Conservation (phyloP, 345 rosid genomes). For the Turritis glabra region DNA sequence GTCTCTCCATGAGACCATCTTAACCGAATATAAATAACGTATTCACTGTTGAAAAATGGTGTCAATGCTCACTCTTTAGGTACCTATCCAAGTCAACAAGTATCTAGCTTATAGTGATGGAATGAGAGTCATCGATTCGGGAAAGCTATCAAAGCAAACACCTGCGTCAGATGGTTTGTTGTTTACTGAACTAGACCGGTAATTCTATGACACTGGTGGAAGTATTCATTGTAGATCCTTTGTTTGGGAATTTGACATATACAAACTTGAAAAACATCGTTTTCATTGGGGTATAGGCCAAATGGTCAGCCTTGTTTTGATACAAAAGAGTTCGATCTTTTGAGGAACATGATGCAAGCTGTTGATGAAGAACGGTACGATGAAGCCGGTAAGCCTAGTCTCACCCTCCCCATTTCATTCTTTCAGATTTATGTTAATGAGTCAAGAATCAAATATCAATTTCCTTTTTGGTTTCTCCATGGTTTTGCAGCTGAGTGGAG, state of each 20-base stretch:
- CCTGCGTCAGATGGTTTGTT: slow-evolving; percentile 64
- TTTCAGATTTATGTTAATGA: neutral
- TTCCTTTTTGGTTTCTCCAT: neutral
- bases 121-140: slow-evolving; percentile 82
- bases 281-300: slow-evolving; percentile 63
- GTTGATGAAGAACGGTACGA: slow-evolving; percentile 81
- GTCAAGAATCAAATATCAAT: neutral
- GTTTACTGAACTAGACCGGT: slow-evolving; percentile 81
- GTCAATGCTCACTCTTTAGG: slow-evolving; percentile 41
- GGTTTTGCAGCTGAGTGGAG: slow-evolving; percentile 82
- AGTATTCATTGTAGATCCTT: neutral
- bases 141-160: slow-evolving; percentile 56
- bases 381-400: slow-evolving; percentile 67
- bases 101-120: slow-evolving; percentile 92
- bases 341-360: slow-evolving; percentile 76
- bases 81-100: slow-evolving; percentile 94
- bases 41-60: neutral
- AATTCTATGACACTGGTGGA: neutral
- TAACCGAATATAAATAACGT: neutral
- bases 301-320: slow-evolving; percentile 85
- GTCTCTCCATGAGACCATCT: neutral
- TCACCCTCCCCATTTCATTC: neutral
- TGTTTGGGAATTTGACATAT: too few relatives aligned
- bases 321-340: slow-evolving; percentile 75
- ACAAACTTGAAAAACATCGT: neutral